These are phyloP conservation scores for Ganoderma leucocontextum DNA, from an alignment of 1,284 basidiomycete species.

Conservation along the genomic window DNA sequence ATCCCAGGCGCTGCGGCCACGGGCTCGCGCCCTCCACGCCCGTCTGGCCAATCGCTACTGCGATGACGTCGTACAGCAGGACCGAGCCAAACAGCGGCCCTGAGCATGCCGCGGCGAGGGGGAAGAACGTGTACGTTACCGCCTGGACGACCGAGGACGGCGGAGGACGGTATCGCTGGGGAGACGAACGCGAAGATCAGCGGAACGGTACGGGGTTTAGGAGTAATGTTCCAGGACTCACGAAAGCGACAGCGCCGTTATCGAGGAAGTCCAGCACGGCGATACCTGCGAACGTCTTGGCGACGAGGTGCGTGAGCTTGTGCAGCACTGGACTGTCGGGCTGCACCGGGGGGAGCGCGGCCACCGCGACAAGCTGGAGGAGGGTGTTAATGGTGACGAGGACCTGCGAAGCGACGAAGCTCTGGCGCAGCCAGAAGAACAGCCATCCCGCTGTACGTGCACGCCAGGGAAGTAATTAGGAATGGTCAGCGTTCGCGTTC, in stretches of 20 bases:
- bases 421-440: conserved; percentile 44
- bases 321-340: conserved; percentile 34
- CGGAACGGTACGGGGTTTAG: not conserved
- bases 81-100: conserved; percentile 41
- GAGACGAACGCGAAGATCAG: not conserved
- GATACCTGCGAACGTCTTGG: conserved; percentile 46
- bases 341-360: conserved; percentile 37
- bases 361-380: conserved; percentile 43
- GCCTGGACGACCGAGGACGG: conserved; percentile 35
- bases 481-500: not conserved
- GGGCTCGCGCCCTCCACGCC: conserved; percentile 30
- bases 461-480: no score
- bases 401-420: conserved; percentile 41
- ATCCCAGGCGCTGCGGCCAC: conserved; percentile 39
- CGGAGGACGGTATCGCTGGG: conserved; percentile 33
- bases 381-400: conserved; percentile 45
- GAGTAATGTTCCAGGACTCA: conserved; percentile 25
- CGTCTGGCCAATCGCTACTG: conserved; percentile 39
- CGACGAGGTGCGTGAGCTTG: conserved; percentile 42
- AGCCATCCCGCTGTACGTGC: conserved; percentile 44
- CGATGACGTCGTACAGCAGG: conserved; percentile 42
- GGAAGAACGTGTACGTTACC: conserved; percentile 37
- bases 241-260: conserved; percentile 43
- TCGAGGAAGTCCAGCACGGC: conserved; percentile 47
- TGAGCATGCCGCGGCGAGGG: conserved; percentile 34